Percentiles rank a stretch among this genome's conserved stretches.
Conservation (phyloP, 116 monocot species). For the Posidonia oceanica region DNA sequence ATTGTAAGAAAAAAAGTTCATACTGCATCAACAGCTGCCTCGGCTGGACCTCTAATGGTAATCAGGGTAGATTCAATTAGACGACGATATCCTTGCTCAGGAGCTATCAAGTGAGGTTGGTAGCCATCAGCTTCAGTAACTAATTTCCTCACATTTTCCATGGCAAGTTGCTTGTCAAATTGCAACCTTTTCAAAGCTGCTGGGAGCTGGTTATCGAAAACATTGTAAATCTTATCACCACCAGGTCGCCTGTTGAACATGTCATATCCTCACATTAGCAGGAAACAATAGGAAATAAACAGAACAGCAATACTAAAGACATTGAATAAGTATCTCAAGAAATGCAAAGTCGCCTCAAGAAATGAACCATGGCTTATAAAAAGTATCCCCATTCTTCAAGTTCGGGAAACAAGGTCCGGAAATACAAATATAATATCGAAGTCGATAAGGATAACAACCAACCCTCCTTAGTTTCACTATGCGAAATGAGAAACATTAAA, state of each 20-base stretch:
- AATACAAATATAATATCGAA: too few species aligned
- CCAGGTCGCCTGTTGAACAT: constrained; percentile 44
- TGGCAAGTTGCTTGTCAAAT: constrained; percentile 73
- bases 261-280: not conserved
- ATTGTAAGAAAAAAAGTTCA: not conserved
- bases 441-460: too few species aligned
- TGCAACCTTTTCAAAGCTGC: constrained; percentile 63
- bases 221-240: constrained; percentile 65
- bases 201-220: constrained; percentile 69
- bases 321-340: not conserved
- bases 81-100: constrained; percentile 71
- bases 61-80: constrained; percentile 66
- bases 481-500: too few species aligned
- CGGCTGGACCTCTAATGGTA: constrained; percentile 68
- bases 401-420: too few species aligned
- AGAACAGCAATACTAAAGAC: not conserved
- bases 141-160: constrained; percentile 74
- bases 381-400: too few species aligned
- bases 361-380: too few species aligned
- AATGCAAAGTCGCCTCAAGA: too few species aligned
- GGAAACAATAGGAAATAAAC: not conserved
- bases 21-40: constrained; percentile 73
- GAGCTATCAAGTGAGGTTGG: constrained; percentile 67
- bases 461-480: too few species aligned
- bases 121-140: constrained; percentile 78